Base-by-base conservation (phyloP, 2,329 filamentous ascomycete genomes). In the Aspergillus japonicus region DNA sequence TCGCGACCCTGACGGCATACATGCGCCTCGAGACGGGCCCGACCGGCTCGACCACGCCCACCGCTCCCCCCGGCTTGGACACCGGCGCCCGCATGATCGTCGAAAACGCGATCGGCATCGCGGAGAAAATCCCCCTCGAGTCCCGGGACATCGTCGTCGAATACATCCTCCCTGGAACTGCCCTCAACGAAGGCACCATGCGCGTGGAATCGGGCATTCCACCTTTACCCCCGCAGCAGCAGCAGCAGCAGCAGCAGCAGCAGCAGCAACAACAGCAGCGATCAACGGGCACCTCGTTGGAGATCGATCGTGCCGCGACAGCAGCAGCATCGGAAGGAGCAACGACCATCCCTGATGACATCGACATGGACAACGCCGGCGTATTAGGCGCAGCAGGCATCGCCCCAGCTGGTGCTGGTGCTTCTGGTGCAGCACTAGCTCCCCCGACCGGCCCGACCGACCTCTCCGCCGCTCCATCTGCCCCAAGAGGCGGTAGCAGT, bases 61-160 rank as follows among this genome's bases (percentile, higher is more conserved):
- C 39, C 91, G 0, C 91, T 23, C 23, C 92, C 0, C 78, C 87
- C 1, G 93, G 92, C 8, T 84, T 98, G n/a, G 89, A 94, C 65
- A 92, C 91, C 54, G 92, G 91, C 63, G 90, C 93, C 2, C 88
- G 89, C 57, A 96, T 95, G 87, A 98, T 99, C 73, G 85, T 97
- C 57, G 93, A 97, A 76, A 83, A 98, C 54, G 92, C 93, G 0
- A 85, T 98, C 31, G 89, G 88, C 62, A 92, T 99, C 64, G 87
- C 91, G 0, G 85, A 89, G 60, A 96, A 97, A 73, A 79, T 98
- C 50, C 94, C 95, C 0, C 79, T 96, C 44, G 95, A 99, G 77
- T 95, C 91, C 67, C 87, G 95, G 64, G 95, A 98, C 70, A 91
- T 99, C 16, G 87, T 87, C 48, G 89, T 99, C 62, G 87, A 89